Conservation (phyloP, 1,284 basidiomycete species). For the Inonotus obliquus region DNA sequence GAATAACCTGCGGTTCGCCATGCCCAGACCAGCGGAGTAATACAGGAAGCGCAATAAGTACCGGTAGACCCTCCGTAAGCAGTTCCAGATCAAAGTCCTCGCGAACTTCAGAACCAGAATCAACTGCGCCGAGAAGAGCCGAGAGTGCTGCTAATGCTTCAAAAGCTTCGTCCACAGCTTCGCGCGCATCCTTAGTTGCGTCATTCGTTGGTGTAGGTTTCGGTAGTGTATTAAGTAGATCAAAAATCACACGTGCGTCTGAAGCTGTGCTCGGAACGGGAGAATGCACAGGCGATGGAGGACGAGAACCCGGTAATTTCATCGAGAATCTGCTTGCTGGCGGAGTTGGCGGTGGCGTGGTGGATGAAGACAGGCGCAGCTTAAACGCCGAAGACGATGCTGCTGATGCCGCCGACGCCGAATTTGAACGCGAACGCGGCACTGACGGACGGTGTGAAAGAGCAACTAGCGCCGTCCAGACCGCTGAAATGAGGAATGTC, state of each 20-base stretch:
- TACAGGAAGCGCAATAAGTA: constrained; percentile 63
- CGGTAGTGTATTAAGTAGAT: constrained; percentile 55
- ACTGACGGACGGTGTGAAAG: constrained; percentile 52
- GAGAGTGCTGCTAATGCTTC: constrained; percentile 53
- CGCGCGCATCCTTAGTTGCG: constrained; percentile 50
- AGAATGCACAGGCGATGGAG: constrained; percentile 50
- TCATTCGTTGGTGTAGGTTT: constrained; percentile 48
- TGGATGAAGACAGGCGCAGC: constrained; percentile 39
- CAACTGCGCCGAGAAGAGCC: constrained; percentile 50
- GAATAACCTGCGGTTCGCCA: constrained; percentile 36
- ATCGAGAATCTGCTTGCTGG: constrained; percentile 57
- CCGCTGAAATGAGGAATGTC: constrained; percentile 61
- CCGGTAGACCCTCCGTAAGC: constrained; percentile 59
- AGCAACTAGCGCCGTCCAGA: constrained; percentile 70
- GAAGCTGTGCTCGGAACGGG: constrained; percentile 36
- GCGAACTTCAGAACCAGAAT: constrained; percentile 28
- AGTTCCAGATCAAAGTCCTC: constrained; percentile 37
- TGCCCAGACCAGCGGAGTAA: constrained; percentile 43
- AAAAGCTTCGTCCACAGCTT: constrained; percentile 74
- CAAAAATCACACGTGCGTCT: constrained; percentile 56
- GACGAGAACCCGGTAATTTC: constrained; percentile 64
- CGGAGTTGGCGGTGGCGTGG: constrained; percentile 53
- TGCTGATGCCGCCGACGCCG: constrained; percentile 27
- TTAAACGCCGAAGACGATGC: constrained; percentile 25
- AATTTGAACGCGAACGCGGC: constrained; percentile 39